Evolutionary conservation across 2,329 filamentous ascomycete genomes (phyloP), one percentile per base, ranked within the genome.

Genomic region (Aspergillus vadensis): DNA sequence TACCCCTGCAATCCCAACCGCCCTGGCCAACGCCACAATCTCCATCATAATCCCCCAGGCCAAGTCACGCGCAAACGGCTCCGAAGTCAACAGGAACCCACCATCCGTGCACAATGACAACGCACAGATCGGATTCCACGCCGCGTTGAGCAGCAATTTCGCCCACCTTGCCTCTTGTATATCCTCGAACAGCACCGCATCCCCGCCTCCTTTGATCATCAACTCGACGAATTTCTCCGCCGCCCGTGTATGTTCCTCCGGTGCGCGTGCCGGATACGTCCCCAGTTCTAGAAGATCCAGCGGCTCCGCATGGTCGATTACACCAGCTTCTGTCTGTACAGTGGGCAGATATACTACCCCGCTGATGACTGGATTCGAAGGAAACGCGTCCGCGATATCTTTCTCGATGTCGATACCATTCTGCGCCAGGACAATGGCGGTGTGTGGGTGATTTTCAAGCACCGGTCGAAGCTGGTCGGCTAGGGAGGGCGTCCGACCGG

Each of bases 381-480:
- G 84, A 63, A 84, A 88, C 0, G 73, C 71, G 0, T 69, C 64
- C 0, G 72, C 66, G 55, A 86, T 86, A 15, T 84, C 81, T 9
- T 83, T 78, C 67, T 88, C 86, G 61, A 87, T 86, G 1, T 79
- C 81, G 39, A 88, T 82, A 0, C 86, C 86, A 65, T 88, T 88
- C 62, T 88, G 86, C 15, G 87, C 80, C 0, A 88, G 80, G 7
- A 85, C 83, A 43, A 88, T 82, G 0, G 81, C 79, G 0, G 85
- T 87, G 51, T 75, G 19, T 56, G 53, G 48, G 5, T 70, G 50
- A 9, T 70, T 68, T 1, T 69, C 70, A 2, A 83, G 71, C 4
- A 75, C 80, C 0, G 79, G 74, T 5, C 67, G 66, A 50, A 83
- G 77, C 21, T 74, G 63, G 5, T 72, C 64, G 2, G 72, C 63